These are phyloP conservation scores for Vararia minispora DNA, from an alignment of 768 basidiomycete genomes.

Conservation along the genomic window DNA sequence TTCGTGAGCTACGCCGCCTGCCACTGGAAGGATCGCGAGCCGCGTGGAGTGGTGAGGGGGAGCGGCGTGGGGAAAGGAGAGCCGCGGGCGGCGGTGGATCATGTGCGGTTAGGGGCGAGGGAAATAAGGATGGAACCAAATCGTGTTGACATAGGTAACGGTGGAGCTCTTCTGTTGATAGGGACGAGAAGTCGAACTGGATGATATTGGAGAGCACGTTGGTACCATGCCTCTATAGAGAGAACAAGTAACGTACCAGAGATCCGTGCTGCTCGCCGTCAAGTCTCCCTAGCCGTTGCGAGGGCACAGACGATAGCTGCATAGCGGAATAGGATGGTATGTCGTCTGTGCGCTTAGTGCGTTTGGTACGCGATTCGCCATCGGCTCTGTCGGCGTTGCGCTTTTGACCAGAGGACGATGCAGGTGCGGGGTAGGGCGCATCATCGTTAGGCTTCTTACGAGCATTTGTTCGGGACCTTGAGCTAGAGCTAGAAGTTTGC, in stretches of 20 bases:
- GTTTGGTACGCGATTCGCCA: conserved; percentile 64
- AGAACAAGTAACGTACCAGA: not conserved
- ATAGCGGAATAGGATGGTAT: conserved; percentile 14
- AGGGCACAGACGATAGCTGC: no score
- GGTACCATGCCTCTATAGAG: no score
- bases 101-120: conserved; percentile 52
- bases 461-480: conserved; percentile 11
- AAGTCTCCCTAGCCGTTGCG: no score
- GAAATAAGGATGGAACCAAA: conserved; percentile 57
- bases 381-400: conserved; percentile 54
- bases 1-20: conserved; percentile 59
- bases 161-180: conserved; percentile 55
- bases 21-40: conserved; percentile 39
- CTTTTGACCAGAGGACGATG: conserved; percentile 33
- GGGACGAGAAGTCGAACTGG: conserved; percentile 67
- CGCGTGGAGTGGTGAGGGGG: conserved; percentile 42
- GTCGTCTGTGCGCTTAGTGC: conserved; percentile 58
- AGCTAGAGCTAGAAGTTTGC: no score
- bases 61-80: conserved; percentile 39
- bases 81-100: conserved; percentile 63
- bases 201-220: conserved; percentile 1
- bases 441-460: conserved; percentile 31
- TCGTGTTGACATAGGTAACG: conserved; percentile 67
- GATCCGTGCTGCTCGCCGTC: not conserved
- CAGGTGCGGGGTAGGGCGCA: conserved; percentile 43